Evolutionary conservation across 164 flowering plant species (phyloP).

Genomic region (Nymphaea thermarum): DNA sequence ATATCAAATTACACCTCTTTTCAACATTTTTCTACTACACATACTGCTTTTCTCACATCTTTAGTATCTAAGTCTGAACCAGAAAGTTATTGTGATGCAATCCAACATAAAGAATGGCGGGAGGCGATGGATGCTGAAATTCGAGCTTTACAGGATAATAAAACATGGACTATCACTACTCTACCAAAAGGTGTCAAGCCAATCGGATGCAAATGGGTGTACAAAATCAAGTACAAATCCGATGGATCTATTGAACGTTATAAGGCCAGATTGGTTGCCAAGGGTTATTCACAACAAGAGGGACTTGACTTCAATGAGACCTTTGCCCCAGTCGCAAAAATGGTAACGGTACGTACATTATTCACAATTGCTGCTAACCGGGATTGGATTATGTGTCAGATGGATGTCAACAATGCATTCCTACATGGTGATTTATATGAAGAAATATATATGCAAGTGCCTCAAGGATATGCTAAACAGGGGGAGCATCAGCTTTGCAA

Average conservation of each 20-base stretch:
- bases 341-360: neutral
- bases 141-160: neutral
- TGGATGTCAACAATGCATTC: conserved; percentile 1
- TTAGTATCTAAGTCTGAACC: too few species aligned
- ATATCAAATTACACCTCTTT: too few species aligned
- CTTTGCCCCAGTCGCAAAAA: neutral
- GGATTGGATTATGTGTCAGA: neutral
- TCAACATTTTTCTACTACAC: too few species aligned
- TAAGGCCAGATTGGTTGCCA: neutral
- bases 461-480: neutral
- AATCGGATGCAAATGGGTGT: conserved; percentile 2
- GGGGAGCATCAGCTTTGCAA: neutral
- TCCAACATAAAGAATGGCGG: neutral
- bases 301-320: neutral
- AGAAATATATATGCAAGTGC: neutral
- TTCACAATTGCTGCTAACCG: neutral
- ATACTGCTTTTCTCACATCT: too few species aligned
- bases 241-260: neutral
- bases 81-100: too few species aligned
- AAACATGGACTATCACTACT: neutral
- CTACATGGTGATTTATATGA: neutral
- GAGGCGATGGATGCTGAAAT: conserved; percentile 1
- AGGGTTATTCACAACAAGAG: neutral
- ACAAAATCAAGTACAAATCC: neutral
- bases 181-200: neutral